Percentiles rank a stretch among this genome's conserved stretches.
Conservation (phyloP, 2,329 filamentous ascomycete species). For the Aspergillus viridinutans region DNA sequence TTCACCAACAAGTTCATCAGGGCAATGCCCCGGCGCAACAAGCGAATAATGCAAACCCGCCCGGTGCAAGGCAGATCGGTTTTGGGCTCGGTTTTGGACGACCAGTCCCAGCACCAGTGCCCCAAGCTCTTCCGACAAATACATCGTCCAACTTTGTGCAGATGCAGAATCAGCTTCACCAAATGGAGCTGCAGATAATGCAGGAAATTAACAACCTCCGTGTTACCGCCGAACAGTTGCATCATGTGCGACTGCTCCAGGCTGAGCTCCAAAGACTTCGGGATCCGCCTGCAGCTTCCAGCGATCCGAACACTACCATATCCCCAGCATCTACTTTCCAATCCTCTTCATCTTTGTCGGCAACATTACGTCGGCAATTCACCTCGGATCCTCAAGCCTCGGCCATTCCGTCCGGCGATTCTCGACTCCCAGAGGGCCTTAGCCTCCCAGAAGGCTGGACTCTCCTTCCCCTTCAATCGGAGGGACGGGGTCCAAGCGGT, state of each 20-base stretch:
- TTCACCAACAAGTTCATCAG: constrained; percentile 58
- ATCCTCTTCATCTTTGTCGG: constrained; percentile 14
- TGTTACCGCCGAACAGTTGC: constrained; percentile 62
- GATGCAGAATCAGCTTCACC: constrained; percentile 58
- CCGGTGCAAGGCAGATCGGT: constrained; percentile 35
- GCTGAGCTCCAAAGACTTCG: constrained; percentile 65
- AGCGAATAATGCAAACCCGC: constrained; percentile 25
- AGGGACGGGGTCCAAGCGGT: constrained; percentile 7
- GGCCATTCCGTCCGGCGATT: constrained; percentile 40
- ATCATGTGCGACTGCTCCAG: constrained; percentile 63
- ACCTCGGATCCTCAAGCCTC: constrained; percentile 25
- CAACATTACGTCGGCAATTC: constrained; percentile 27
- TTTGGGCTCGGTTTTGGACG: constrained; percentile 41
- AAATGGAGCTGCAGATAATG: constrained; percentile 65
- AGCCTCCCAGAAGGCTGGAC: constrained; percentile 49
- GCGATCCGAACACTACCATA: constrained; percentile 3
- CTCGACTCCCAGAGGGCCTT: constrained; percentile 48
- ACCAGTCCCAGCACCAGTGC: constrained; percentile 20
- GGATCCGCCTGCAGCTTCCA: constrained; percentile 38
- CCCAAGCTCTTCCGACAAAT: constrained; percentile 13
- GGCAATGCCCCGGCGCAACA: constrained; percentile 44
- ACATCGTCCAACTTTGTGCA: constrained; percentile 20
- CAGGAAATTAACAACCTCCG: constrained; percentile 63
- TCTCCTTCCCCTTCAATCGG: constrained; percentile 27
- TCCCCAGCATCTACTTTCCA: constrained; percentile 13